phyloP scores from a whole-genome alignment of 2,329 filamentous ascomycete species.

The Arthrobotrys musiformis region DNA sequence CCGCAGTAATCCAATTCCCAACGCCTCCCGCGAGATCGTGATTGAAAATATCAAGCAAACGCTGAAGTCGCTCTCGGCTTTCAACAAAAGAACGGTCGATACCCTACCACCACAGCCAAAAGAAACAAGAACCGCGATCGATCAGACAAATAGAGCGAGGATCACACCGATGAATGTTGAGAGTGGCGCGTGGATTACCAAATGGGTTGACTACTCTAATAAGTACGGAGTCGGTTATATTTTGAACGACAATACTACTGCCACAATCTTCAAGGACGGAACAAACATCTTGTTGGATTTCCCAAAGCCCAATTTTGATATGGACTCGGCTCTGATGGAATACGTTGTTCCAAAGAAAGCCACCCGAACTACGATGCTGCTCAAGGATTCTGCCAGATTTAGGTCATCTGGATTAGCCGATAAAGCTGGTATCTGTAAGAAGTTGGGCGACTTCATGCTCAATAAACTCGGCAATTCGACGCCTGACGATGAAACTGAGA shows the following conservation, averaged over 20 bases:
- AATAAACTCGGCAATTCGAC: conserved; percentile 56
- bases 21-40: conserved; percentile 23
- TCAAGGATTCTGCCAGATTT: conserved; percentile 56
- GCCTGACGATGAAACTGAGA: conserved; percentile 46
- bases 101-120: conserved; percentile 57
- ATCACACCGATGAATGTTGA: conserved; percentile 55
- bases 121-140: conserved; percentile 57
- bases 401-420: conserved; percentile 54
- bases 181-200: conserved; percentile 62
- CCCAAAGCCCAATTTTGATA: conserved; percentile 39
- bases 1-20: conserved; percentile 32
- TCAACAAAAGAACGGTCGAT: conserved; percentile 55
- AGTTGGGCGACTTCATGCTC: conserved; percentile 78
- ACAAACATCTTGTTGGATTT: conserved; percentile 60
- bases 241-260: conserved; percentile 81
- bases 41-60: conserved; percentile 50
- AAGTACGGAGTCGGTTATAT: conserved; percentile 88
- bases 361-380: conserved; percentile 47
- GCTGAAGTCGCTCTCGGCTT: conserved; percentile 57
- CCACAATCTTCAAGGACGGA: conserved; percentile 69
- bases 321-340: conserved; percentile 34
- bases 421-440: conserved; percentile 70
- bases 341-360: conserved; percentile 45
- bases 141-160: conserved; percentile 51
- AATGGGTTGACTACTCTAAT: conserved; percentile 90